Conservation (phyloP, 1,139 yeast genomes). For the Blastobotrys elegans region DNA sequence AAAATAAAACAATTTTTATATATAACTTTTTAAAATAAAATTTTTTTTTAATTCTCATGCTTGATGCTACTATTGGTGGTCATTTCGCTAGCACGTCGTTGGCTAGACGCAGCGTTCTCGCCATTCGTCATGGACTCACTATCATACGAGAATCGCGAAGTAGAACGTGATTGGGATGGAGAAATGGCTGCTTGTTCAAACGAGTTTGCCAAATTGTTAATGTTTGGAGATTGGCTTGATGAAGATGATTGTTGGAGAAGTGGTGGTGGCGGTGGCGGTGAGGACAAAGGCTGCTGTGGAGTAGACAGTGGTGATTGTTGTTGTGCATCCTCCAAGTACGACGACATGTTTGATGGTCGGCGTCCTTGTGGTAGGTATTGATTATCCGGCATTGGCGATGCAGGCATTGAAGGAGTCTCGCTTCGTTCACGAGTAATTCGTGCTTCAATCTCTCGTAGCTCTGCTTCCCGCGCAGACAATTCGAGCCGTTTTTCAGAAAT, state of each 20-base stretch:
- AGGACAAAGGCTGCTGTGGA: neutral
- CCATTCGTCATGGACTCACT: slow-evolving; percentile 5
- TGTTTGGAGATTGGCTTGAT: neutral
- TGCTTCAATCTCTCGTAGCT: slow-evolving; percentile 76
- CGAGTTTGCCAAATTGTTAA: slow-evolving; percentile 8
- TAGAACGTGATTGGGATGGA: slow-evolving; percentile 4
- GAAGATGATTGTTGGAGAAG: neutral
- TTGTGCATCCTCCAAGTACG: slow-evolving; percentile 1
- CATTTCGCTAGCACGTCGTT: slow-evolving; percentile 7
- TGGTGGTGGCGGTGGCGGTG: neutral
- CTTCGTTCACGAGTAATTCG: slow-evolving; percentile 44
- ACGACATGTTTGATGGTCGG: slow-evolving; percentile 6
- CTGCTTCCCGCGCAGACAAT: slow-evolving; percentile 81
- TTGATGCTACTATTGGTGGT: slow-evolving; percentile 3
- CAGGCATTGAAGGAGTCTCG: slow-evolving; percentile 10
- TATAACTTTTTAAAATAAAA: neutral
- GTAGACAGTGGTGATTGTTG: neutral
- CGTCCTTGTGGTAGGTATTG: neutral
- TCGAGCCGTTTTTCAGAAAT: slow-evolving; percentile 79
- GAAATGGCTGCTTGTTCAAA: slow-evolving; percentile 9
- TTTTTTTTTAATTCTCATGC: neutral
- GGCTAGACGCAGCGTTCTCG: neutral
- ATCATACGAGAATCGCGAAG: slow-evolving; percentile 10
- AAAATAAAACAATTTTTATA: neutral
- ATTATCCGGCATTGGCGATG: slow-evolving; percentile 8